Conservation (phyloP, 495 filamentous ascomycete genomes). For the Aspergillus ellipticus region DNA sequence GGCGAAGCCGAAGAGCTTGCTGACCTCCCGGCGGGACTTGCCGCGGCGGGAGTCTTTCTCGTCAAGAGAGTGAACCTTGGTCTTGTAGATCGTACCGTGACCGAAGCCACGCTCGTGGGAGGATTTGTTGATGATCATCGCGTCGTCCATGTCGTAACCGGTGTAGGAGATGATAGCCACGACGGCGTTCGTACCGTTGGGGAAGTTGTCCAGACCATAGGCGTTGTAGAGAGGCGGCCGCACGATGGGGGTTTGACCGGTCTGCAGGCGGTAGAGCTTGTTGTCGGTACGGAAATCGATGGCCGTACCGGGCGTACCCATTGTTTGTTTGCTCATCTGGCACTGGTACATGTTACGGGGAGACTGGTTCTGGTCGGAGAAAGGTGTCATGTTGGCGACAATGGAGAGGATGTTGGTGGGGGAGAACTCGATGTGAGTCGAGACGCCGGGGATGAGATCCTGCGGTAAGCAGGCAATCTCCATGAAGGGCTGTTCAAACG, state of each 20-base stretch:
- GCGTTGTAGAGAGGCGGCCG: constrained; percentile 88
- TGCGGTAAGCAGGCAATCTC: constrained; percentile 83
- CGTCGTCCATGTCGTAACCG: constrained; percentile 99
- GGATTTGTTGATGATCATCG: constrained; percentile 99
- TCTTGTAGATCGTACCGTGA: constrained; percentile 96
- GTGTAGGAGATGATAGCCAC: constrained; percentile 99
- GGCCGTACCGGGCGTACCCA: constrained; percentile 92
- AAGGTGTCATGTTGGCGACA: constrained; percentile 96
- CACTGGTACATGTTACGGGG: constrained; percentile 99
- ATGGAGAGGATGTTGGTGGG: constrained; percentile 98
- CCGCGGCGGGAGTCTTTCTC: constrained; percentile 61
- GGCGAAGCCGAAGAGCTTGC: constrained; percentile 82
- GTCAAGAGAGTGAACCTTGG: constrained; percentile 77
- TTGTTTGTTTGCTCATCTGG: constrained; percentile 99
- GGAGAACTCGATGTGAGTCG: constrained; percentile 90
- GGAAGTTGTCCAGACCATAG: constrained; percentile 97
- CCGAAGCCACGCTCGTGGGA: constrained; percentile 96
- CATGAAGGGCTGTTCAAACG: constrained; percentile 98
- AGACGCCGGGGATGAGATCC: constrained; percentile 80
- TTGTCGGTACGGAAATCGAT: constrained; percentile 89
- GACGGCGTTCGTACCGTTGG: constrained; percentile 94
- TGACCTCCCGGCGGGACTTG: constrained; percentile 53
- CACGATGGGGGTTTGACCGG: constrained; percentile 92
- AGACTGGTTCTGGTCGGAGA: constrained; percentile 98
- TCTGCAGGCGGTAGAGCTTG: constrained; percentile 92